Evolutionary conservation across 345 rosid species (phyloP).

Genomic region (Gossypium mustelinum): DNA sequence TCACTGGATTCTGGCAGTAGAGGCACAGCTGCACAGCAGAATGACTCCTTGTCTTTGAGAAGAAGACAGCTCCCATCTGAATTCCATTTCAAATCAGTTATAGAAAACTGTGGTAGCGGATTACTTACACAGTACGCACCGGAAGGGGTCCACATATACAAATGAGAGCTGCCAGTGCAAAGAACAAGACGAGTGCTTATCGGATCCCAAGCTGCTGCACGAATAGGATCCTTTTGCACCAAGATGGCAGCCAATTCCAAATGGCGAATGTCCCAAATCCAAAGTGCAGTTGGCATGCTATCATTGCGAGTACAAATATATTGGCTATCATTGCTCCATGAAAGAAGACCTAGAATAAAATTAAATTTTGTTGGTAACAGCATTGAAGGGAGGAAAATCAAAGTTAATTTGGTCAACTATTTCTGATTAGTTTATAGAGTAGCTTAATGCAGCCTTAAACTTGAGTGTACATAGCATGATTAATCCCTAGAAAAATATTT

Average conservation of each 20-base stretch:
- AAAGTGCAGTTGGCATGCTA: constrained; percentile 79
- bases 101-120: constrained; percentile 65
- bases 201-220: constrained; percentile 91
- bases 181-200: constrained; percentile 71
- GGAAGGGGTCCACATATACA: constrained; percentile 92
- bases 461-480: neutral
- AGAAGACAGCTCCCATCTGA: constrained; percentile 84
- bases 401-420: neutral
- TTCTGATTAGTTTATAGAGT: neutral
- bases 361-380: constrained; percentile 1
- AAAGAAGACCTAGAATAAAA: constrained; percentile 60
- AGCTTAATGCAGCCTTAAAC: neutral
- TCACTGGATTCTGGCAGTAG: constrained; percentile 76
- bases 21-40: constrained; percentile 79
- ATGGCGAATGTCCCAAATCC: constrained; percentile 87
- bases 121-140: constrained; percentile 85
- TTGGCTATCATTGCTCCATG: constrained; percentile 92
- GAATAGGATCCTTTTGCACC: constrained; percentile 86
- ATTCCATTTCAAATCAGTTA: constrained; percentile 86
- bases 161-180: constrained; percentile 84
- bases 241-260: constrained; percentile 87
- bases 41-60: constrained; percentile 85
- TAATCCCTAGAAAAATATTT: neutral
- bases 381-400: neutral
- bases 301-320: constrained; percentile 84